phyloP scores from a whole-genome alignment of 495 filamentous ascomycete genomes.

The Penicillium bialowiezense region DNA sequence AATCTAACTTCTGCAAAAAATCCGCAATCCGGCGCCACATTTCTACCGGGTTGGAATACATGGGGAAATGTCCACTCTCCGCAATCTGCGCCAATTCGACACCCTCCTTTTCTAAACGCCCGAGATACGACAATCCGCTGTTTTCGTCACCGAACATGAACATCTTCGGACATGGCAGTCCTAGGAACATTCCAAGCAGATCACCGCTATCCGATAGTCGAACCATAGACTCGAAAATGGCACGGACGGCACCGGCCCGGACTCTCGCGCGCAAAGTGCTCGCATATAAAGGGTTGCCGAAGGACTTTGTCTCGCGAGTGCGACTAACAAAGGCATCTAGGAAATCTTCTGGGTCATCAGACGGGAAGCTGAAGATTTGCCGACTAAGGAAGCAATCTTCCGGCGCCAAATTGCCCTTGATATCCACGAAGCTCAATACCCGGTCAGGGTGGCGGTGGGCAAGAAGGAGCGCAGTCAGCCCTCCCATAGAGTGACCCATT shows the following conservation, averaged over 20 bases:
- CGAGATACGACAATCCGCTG: slow-evolving; percentile 17
- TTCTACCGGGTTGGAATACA: slow-evolving; percentile 30
- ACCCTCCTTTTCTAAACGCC: slow-evolving; percentile 9
- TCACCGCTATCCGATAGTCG: slow-evolving; percentile 19
- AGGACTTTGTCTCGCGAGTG: slow-evolving; percentile 10
- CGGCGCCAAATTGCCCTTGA: slow-evolving; percentile 26
- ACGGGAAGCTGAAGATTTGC: slow-evolving; percentile 20
- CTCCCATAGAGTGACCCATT: slow-evolving; percentile 29
- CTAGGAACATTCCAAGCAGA: slow-evolving; percentile 18
- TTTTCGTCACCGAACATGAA: slow-evolving; percentile 28
- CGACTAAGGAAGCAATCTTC: slow-evolving; percentile 30
- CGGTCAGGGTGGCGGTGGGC: slow-evolving; percentile 10
- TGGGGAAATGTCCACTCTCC: slow-evolving; percentile 28
- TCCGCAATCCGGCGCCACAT: slow-evolving; percentile 20
- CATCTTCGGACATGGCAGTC: slow-evolving; percentile 17
- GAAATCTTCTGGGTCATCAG: slow-evolving; percentile 18
- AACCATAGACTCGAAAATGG: slow-evolving; percentile 27
- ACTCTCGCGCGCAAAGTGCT: slow-evolving; percentile 18
- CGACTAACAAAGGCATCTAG: slow-evolving; percentile 20
- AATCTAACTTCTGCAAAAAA: slow-evolving; percentile 5
- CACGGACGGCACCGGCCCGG: slow-evolving; percentile 9
- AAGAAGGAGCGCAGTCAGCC: slow-evolving; percentile 20
- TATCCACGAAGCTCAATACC: slow-evolving; percentile 26
- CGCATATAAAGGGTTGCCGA: slow-evolving; percentile 19
- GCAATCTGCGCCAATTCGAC: slow-evolving; percentile 25